Percentiles rank a stretch among this genome's conserved stretches.
Conservation (phyloP, 2,329 filamentous ascomycete genomes). For the Apiospora marii region DNA sequence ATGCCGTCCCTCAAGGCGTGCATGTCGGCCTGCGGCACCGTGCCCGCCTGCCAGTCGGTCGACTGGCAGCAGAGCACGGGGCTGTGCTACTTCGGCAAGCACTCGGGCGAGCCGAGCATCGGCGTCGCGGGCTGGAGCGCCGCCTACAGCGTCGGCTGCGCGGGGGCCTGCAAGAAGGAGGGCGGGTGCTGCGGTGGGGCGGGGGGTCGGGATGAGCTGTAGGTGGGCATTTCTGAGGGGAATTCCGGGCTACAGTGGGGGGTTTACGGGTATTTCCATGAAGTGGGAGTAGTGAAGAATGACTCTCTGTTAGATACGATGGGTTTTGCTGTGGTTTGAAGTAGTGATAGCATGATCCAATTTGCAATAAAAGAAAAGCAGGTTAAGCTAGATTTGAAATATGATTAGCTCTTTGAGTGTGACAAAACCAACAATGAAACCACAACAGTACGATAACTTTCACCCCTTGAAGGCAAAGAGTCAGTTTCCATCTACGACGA, state of each 20-base stretch:
- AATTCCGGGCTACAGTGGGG: too few relatives aligned
- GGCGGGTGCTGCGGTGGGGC: neutral
- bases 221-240: neutral
- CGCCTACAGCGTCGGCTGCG: slow-evolving; percentile 13
- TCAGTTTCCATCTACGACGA: neutral
- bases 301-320: too few relatives aligned
- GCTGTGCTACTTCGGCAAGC: slow-evolving; percentile 21
- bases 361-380: too few relatives aligned
- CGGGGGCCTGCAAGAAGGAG: slow-evolving; percentile 1
- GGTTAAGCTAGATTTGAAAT: too few relatives aligned
- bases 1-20: slow-evolving; percentile 12
- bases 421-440: too few relatives aligned
- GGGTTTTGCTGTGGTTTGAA: too few relatives aligned
- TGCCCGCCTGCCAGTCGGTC: slow-evolving; percentile 15
- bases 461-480: too few relatives aligned
- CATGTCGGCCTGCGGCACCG: neutral
- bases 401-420: too few relatives aligned
- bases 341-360: too few relatives aligned
- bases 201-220: neutral
- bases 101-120: slow-evolving; percentile 17
- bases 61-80: neutral
- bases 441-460: neutral
- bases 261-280: too few relatives aligned
- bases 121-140: slow-evolving; percentile 11
- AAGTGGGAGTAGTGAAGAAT: too few relatives aligned